A percentile compares a stretch with the other conserved stretches of the same genome.
Evolutionary conservation across 306 rosid species (phyloP).

Genomic region (Oxytropis ochrocephala): DNA sequence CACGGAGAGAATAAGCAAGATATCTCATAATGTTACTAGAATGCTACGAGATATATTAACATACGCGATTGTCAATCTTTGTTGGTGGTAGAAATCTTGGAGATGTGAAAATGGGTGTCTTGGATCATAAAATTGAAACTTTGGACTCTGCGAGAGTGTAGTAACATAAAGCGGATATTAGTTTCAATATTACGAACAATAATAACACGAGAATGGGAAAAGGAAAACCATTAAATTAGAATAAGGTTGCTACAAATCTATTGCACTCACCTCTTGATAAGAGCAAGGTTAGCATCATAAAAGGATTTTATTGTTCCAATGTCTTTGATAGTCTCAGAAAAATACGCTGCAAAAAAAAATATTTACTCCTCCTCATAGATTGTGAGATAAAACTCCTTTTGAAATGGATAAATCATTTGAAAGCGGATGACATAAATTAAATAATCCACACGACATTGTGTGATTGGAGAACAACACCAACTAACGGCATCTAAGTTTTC

Average conservation of each 20-base stretch:
- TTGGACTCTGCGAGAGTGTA: conserved; percentile 48
- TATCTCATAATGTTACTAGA: background rate
- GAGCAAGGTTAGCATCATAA: conserved; percentile 81
- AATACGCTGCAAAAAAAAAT: conserved; percentile 49
- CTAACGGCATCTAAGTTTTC: too few relatives aligned
- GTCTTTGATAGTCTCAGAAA: conserved; percentile 84
- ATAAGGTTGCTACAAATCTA: background rate
- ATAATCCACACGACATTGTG: too few relatives aligned
- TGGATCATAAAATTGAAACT: conserved; percentile 77
- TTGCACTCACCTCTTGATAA: conserved; percentile 60
- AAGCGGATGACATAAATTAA: background rate
- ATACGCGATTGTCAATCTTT: conserved; percentile 72
- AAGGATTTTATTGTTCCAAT: conserved; percentile 83
- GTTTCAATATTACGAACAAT: conserved; percentile 18
- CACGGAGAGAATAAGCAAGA: conserved; percentile 29
- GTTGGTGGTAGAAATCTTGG: conserved; percentile 93
- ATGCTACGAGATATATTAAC: conserved; percentile 4
- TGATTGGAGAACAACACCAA: too few relatives aligned
- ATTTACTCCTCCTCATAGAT: too few relatives aligned
- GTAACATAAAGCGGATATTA: conserved; percentile 6
- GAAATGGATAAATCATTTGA: background rate
- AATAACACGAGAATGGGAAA: too few relatives aligned
- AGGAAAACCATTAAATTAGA: too few relatives aligned
- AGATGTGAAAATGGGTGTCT: conserved; percentile 84
- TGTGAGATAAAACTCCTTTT: background rate